Base-by-base conservation (phyloP, 2,329 filamentous ascomycete species). In the Myriosclerotinia duriaeana region DNA sequence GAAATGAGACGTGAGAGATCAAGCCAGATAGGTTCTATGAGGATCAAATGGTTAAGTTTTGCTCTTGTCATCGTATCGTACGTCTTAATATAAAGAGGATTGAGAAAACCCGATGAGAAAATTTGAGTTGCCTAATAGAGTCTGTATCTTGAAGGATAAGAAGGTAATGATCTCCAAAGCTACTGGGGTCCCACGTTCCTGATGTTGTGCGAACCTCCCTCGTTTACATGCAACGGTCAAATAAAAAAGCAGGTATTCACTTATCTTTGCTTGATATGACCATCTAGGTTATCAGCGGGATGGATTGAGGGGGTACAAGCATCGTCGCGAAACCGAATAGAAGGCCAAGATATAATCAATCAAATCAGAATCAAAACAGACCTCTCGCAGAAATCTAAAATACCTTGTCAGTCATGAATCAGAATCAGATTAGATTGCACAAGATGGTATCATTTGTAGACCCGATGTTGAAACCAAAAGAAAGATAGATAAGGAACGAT, bases 381-480 rank as follows among this genome's bases (percentile, higher is more conserved):
- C 34, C 44, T 36, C 59, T 44, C 38, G 36, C 46, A 40, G 36
- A 34, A 52, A 48, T 40, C n/a, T 22, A 38, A 65, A 60, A 65
- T 65, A 40, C 63, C 63, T 65, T 65, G 63, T 65, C 36, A 11
- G 40, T 53, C 63, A 36, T 46, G 63, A 60, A 26, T 26, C 26
- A n/a, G n/a, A n/a, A n/a, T n/a, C n/a, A n/a, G n/a, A n/a, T 65
- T 65, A 65, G 63, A 65, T 65, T 60, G 63, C 60, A 54, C 63
- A 65, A 30, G 62, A 65, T 65, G 30, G 62, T 65, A 65, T 65
- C 42, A 65, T 65, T 50, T 42, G 56, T 50, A 60, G 58, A 50
- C 44, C 58, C 44, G 58, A 50, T 60, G 44, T 60, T 60, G 58
- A 60, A 60, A 50, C 30, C 38, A 26, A 26, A 50, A 20, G 14